Evolutionary conservation across 352 stramenopile genomes (phyloP).

Genomic region (Nothophytophthora sp.): DNA sequence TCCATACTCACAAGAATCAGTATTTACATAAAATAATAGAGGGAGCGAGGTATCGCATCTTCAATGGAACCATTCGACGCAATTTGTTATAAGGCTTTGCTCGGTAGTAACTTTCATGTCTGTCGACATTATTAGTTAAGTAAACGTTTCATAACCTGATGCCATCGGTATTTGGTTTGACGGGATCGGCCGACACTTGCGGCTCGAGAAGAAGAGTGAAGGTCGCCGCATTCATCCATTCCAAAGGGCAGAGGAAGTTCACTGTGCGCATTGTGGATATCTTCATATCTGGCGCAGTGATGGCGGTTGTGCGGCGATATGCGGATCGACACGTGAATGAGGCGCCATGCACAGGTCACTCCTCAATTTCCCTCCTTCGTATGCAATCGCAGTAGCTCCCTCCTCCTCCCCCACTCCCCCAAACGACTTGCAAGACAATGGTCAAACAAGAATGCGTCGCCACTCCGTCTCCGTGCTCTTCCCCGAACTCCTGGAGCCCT

Average conservation of each 20-base stretch:
- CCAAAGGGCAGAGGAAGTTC: too few species aligned
- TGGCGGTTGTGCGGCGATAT: neutral
- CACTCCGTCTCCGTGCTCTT: neutral
- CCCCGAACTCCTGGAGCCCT: neutral
- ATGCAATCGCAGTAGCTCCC: slow-evolving; percentile 5
- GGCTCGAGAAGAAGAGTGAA: slow-evolving; percentile 11
- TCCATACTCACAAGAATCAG: too few species aligned
- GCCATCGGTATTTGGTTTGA: too few species aligned
- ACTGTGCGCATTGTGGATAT: too few species aligned
- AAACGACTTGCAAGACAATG: neutral
- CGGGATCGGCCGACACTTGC: neutral
- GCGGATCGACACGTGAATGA: neutral
- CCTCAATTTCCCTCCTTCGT: slow-evolving; percentile 15
- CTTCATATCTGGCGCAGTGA: neutral
- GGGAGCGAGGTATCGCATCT: too few species aligned
- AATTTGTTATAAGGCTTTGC: too few species aligned
- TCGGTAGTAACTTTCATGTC: too few species aligned
- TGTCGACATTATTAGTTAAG: too few species aligned
- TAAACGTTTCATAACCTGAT: too few species aligned
- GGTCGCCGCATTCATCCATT: too few species aligned
- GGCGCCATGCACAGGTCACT: slow-evolving; percentile 12
- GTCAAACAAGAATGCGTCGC: neutral
- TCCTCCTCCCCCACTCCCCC: neutral
- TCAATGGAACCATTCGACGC: too few species aligned
- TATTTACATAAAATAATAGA: too few species aligned